Conservation (phyloP, 805 yeast species). For the Yamadazyma sp. region DNA sequence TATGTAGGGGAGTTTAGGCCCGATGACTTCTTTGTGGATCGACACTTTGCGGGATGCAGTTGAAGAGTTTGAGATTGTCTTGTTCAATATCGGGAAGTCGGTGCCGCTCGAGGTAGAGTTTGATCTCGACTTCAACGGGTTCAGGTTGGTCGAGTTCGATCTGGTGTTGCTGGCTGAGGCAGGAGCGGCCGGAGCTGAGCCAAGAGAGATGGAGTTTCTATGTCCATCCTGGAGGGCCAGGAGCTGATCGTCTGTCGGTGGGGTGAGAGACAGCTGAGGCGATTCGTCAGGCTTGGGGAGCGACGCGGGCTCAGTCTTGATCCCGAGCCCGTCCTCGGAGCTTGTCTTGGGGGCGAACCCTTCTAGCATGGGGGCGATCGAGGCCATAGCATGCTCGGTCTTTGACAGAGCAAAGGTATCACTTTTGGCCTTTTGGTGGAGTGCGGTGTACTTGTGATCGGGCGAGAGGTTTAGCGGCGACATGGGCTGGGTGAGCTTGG, state of each 20-base stretch:
- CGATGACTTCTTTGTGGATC: conserved; percentile 38
- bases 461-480: conserved; percentile 32
- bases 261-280: neutral
- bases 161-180: conserved; percentile 7
- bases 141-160: conserved; percentile 7
- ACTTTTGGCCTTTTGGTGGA: neutral
- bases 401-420: neutral
- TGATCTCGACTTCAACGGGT: conserved; percentile 20
- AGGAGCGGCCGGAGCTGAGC: neutral
- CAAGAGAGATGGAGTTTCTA: neutral
- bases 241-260: neutral
- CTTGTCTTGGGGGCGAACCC: conserved; percentile 67
- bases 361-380: conserved; percentile 77
- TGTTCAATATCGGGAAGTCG: conserved; percentile 26
- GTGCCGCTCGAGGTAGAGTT: conserved; percentile 20
- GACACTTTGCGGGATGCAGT: conserved; percentile 31
- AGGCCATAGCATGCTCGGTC: conserved; percentile 64
- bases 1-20: conserved; percentile 61
- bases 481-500: conserved; percentile 30
- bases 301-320: conserved; percentile 1
- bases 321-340: conserved; percentile 26
- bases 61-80: conserved; percentile 36
- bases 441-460: neutral
- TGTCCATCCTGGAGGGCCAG: neutral
- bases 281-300: neutral